Base-by-base conservation (phyloP, 331 rosid species). In the Saraca asoca region DNA sequence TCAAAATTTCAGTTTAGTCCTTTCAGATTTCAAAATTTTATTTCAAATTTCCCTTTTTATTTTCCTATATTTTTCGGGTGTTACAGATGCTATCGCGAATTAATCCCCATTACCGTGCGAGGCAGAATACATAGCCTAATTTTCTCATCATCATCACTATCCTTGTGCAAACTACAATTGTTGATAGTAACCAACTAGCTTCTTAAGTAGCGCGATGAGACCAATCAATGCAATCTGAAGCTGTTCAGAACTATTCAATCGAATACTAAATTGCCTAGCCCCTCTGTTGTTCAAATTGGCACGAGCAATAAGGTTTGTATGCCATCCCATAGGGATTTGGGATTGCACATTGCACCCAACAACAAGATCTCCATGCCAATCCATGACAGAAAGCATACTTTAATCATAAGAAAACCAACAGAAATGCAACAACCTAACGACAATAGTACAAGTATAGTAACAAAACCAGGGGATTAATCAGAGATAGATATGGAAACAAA, bases 341-440 rank as follows among this genome's bases (percentile, higher is more conserved):
- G 97, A 82, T 74, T 93, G 98, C 68, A 93, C 13, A 61, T 90
- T 93, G 80, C 90, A 86, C 60, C 97, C 97, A 62, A 93, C 62
- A 31, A 95, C 96, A 80, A 90, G 98, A 71, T 93, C 98, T 16
- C 98, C 98, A 19, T 90, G 97, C 98, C 98, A 93, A 80, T 93
- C 98, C 98, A 93, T 93, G 56, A 93, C 80, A 10, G 98, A 82
- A 10, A 93, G 86, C 66, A n/a, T n/a, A n/a, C n/a, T n/a, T n/a
- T n/a, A n/a, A n/a, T n/a, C n/a, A n/a, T n/a, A n/a, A n/a, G n/a
- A n/a, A n/a, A n/a, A n/a, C n/a, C n/a, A n/a, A n/a, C n/a, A n/a
- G n/a, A n/a, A n/a, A n/a, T n/a, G n/a, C n/a, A n/a, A n/a, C n/a
- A n/a, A n/a, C n/a, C n/a, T n/a, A n/a, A n/a, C n/a, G n/a, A n/a